Base-by-base conservation (phyloP, 139 green algal genomes). In the Picochlorum sp. region DNA sequence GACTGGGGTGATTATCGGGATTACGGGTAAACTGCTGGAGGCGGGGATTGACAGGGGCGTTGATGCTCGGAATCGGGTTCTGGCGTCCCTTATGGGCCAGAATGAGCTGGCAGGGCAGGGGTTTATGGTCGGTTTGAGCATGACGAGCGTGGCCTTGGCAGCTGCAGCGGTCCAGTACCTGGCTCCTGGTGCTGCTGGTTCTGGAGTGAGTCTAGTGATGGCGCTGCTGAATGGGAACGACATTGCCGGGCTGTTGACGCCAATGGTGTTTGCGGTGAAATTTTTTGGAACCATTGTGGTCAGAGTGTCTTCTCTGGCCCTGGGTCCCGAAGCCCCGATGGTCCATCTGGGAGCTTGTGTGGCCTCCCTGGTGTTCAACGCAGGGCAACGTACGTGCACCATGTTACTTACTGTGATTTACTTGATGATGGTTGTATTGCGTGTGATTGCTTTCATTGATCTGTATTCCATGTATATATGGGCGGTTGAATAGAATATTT, bases 261-360 rank as follows among this genome's bases (percentile, higher is more conserved):
- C 43, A 8, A 30, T 31, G 3, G 55, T 66, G 18, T 71, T 63
- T 26, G 22, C 31, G 6, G 53, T 54, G 5, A 71, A 71, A 20
- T 31, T 59, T 3, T 9, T 65, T 10, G 64, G 68, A 18, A 80
- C 69, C 0, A 47, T 77, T 3, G 32, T 67, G n/a, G 47, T 63
- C 30, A 79, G 79, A 36, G 44, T 75, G 32, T 41, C 51, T 35
- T 40, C 66, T 44, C 24, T 78, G 55, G 44, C 61, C 57, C 18
- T 79, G 50, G 50, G 64, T 1, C 85, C 82, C 3, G 86, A 94
- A 75, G 88, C 77, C 0, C 86, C 88, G 30, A 85, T 96, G 81
- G 79, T 96, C 4, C 88, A 96, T 67, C 84, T 95, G 33, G 89
- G 89, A 4, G 84, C 89, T 0, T 84, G 72, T 59, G 51, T 94